Conservation (phyloP, 768 basidiomycete genomes). For the Inosperma sp. region DNA sequence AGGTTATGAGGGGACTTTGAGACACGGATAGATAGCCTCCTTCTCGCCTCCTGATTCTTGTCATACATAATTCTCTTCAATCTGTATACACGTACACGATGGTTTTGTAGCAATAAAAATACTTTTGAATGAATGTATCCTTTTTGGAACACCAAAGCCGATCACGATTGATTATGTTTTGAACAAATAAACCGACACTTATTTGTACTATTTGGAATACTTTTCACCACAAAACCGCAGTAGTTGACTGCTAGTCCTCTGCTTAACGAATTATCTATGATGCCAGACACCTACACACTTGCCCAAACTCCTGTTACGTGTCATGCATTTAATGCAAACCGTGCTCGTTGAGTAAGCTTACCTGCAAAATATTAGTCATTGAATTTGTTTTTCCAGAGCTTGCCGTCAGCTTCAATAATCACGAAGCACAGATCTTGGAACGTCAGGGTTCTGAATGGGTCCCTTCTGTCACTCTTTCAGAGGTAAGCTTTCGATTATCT, state of each 20-base stretch:
- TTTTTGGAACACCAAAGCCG: too few relatives aligned
- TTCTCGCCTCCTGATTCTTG: too few relatives aligned
- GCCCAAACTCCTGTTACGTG: slow-evolving; percentile 83
- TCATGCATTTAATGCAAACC: slow-evolving; percentile 88
- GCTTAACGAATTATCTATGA: slow-evolving; percentile 22
- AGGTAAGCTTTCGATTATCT: slow-evolving; percentile 47
- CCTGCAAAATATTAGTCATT: neutral
- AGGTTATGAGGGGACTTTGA: too few relatives aligned
- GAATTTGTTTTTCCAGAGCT: slow-evolving; percentile 55
- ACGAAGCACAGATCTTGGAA: slow-evolving; percentile 79
- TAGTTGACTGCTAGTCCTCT: slow-evolving; percentile 90
- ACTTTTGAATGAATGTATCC: too few relatives aligned
- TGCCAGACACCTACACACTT: slow-evolving; percentile 72
- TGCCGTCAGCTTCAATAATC: slow-evolving; percentile 85
- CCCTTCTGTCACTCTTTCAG: slow-evolving; percentile 70
- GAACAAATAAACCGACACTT: too few relatives aligned
- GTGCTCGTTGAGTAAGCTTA: slow-evolving; percentile 59
- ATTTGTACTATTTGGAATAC: too few relatives aligned
- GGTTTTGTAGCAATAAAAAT: too few relatives aligned
- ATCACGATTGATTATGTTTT: too few relatives aligned
- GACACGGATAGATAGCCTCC: too few relatives aligned
- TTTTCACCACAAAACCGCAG: slow-evolving; percentile 36
- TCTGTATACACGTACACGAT: too few relatives aligned
- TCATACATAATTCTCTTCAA: too few relatives aligned
- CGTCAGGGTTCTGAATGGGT: slow-evolving; percentile 66